These are phyloP conservation scores for Ganoderma leucocontextum DNA, from an alignment of 1,284 basidiomycete species.

Conservation along the genomic window DNA sequence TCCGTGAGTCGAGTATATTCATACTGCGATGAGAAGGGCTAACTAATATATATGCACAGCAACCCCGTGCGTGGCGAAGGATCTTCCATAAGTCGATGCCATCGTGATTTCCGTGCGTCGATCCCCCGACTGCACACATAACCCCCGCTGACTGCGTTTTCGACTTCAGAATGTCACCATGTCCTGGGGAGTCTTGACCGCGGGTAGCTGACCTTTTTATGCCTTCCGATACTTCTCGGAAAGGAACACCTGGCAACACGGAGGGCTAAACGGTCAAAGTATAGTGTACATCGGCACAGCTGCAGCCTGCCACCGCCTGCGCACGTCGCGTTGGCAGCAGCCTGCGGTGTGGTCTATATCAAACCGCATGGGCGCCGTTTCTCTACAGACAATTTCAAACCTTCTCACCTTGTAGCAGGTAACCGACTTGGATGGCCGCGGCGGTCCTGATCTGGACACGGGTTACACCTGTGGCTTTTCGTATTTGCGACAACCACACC, in stretches of 20 bases:
- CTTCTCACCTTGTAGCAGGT: not conserved
- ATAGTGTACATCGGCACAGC: not conserved
- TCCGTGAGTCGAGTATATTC: conserved; percentile 47
- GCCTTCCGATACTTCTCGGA: no score
- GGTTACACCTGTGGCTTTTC: no score
- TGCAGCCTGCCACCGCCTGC: not conserved
- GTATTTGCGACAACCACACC: not conserved
- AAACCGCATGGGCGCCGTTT: conserved; percentile 3
- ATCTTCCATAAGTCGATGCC: conserved; percentile 71
- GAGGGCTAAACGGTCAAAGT: not conserved
- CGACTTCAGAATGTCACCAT: no score
- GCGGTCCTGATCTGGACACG: not conserved
- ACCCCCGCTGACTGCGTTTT: not conserved
- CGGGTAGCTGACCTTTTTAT: no score
- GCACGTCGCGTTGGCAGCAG: no score
- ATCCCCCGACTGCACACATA: conserved; percentile 1
- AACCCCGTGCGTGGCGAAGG: conserved; percentile 63
- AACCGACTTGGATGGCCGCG: not conserved
- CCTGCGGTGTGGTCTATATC: not conserved
- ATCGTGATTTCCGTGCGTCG: conserved; percentile 63
- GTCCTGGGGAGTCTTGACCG: no score
- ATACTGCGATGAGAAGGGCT: not conserved
- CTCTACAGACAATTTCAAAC: not conserved
- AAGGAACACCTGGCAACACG: not conserved
- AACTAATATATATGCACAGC: conserved; percentile 43